phyloP scores from a whole-genome alignment of 805 yeast genomes.

The Candida vartiovaarae region DNA sequence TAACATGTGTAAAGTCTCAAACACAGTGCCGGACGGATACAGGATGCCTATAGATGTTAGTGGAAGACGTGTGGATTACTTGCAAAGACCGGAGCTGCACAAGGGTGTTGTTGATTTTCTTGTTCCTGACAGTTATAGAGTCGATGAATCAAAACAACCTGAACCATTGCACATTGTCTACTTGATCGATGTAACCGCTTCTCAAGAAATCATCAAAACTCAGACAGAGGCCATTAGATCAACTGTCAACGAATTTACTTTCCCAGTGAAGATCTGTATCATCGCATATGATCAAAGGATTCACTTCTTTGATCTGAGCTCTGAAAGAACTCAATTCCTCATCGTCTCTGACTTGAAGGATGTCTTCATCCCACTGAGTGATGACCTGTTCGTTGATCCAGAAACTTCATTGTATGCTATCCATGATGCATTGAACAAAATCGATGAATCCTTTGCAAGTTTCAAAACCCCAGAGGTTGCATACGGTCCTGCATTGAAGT shows the following conservation, averaged over 20 bases:
- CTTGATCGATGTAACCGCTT: conserved; percentile 62
- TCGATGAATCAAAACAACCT: conserved; percentile 32
- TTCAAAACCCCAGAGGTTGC: conserved; percentile 50
- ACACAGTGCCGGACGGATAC: conserved; percentile 62
- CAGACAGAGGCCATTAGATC: conserved; percentile 65
- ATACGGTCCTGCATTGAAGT: conserved; percentile 70
- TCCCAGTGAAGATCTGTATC: conserved; percentile 46
- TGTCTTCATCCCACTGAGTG: conserved; percentile 73
- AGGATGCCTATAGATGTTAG: conserved; percentile 51
- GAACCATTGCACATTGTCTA: conserved; percentile 62
- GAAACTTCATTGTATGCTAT: conserved; percentile 55
- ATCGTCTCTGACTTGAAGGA: conserved; percentile 66
- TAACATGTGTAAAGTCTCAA: conserved; percentile 79
- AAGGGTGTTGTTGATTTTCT: conserved; percentile 80
- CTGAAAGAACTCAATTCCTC: conserved; percentile 47
- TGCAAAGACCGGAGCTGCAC: conserved; percentile 65
- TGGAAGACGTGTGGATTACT: conserved; percentile 58
- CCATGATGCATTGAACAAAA: conserved; percentile 55
- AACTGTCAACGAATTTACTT: conserved; percentile 29
- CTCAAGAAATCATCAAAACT: conserved; percentile 53
- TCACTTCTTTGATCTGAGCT: conserved; percentile 64
- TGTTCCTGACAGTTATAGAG: conserved; percentile 69
- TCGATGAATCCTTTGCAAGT: conserved; percentile 40
- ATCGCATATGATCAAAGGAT: conserved; percentile 68
- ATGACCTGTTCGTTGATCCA: conserved; percentile 79